Evolutionary conservation across 805 yeast genomes (phyloP), one percentile per base, ranked within the genome.

Genomic region (Hanseniaspora occidentalis): DNA sequence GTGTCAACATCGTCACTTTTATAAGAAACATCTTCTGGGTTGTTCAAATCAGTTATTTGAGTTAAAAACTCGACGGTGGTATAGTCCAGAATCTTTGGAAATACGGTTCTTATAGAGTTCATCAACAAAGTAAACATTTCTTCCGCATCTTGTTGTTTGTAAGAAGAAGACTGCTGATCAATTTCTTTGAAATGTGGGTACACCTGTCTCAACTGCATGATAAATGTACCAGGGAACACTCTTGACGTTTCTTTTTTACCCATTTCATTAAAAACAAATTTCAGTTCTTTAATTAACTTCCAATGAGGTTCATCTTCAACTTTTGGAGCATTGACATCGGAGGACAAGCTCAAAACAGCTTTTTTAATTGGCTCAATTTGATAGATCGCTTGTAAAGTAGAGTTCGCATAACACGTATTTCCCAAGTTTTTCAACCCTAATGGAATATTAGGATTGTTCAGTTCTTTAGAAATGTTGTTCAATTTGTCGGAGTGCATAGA

Each of bases 81-180:
- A 16, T 58, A 60, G 17, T 73, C 69, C 20, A 73, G 71, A 43
- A 71, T 68, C 6, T 34, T 31, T 26, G 43, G 40, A 43, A 58
- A 51, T 10, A 67, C 70, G 18, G 60, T 52, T 27, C 70, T 58
- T 44, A 84, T 58, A 24, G 69, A 61, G 26, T 66, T 62, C 46
- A 88, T 61, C 38, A 92, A 70, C 57, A 82, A 89, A 6, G 96
- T 79, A 62, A 77, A 86, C 14, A 89, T 82, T 58, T 92, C 99
- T 64, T 92, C 99, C 0, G 98, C 98, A 65, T 92, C 99, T 63
- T 92, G 99, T 64, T 92, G 98, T 60, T 84, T 86, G 56, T 72
- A 82, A 42, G 70, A 63, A 1, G 96, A 96, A 34, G 66, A 62
- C 38, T 67, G 65, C 22, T 65, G 63, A 45, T 75, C 80, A 45